phyloP scores from a whole-genome alignment of 805 yeast genomes.

The Wickerhamiella spandovensis region DNA sequence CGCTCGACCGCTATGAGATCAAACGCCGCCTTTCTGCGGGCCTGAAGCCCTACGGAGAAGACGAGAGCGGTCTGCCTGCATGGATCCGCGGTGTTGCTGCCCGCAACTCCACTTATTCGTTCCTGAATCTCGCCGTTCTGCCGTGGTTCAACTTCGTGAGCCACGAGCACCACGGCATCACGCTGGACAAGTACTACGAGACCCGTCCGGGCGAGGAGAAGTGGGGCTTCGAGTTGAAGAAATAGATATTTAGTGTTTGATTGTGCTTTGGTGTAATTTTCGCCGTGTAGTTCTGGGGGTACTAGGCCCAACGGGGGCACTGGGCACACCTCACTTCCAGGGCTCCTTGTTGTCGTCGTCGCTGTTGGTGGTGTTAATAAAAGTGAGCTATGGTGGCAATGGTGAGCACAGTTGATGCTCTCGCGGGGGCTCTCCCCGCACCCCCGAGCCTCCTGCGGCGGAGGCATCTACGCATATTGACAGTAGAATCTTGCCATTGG shows the following conservation, averaged over 20 bases:
- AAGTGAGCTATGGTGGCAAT: no score
- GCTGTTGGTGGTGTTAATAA: no score
- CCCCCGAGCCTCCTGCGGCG: no score
- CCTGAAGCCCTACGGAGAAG: conserved; percentile 49
- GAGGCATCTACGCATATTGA: no score
- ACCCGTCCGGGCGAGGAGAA: conserved; percentile 41
- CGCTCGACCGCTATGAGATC: conserved; percentile 59
- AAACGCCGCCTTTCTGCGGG: conserved; percentile 53
- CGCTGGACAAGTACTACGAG: conserved; percentile 41
- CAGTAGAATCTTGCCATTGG: no score
- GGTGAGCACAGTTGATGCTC: no score
- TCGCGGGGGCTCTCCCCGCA: no score
- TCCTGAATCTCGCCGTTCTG: conserved; percentile 41
- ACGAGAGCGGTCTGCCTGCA: conserved; percentile 42
- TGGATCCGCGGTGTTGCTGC: conserved; percentile 64
- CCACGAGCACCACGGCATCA: conserved; percentile 76
- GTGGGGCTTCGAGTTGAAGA: conserved; percentile 34
- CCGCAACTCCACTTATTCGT: conserved; percentile 64
- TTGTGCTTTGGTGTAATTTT: no score
- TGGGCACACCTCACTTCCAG: no score
- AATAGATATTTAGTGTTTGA: neutral
- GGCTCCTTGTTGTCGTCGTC: no score
- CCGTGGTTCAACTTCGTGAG: conserved; percentile 76
- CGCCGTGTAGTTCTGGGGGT: no score
- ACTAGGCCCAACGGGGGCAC: no score